phyloP scores from a whole-genome alignment of 495 filamentous ascomycete species.

The Xylaria palmicola region DNA sequence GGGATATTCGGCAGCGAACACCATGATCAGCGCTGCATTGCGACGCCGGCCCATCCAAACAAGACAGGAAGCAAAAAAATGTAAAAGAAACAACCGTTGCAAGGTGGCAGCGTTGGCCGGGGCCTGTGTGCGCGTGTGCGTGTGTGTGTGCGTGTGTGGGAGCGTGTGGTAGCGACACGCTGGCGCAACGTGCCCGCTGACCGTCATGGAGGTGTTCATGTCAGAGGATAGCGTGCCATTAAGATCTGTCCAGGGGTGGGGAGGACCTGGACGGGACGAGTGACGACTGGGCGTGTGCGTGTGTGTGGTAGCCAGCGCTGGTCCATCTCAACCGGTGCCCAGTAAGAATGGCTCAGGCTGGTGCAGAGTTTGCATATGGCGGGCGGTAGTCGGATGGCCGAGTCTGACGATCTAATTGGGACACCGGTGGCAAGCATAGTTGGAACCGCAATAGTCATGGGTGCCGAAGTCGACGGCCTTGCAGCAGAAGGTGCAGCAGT shows the following conservation, averaged over 20 bases:
- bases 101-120: background rate
- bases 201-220: slow-evolving; percentile 3
- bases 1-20: slow-evolving; percentile 1
- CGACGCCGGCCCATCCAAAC: slow-evolving; percentile 1
- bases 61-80: background rate
- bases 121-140: background rate
- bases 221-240: background rate
- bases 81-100: background rate
- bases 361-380: slow-evolving; percentile 10
- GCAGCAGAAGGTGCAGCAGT: slow-evolving; percentile 55
- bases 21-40: slow-evolving; percentile 1
- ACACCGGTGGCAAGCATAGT: slow-evolving; percentile 45
- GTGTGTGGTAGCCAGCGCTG: slow-evolving; percentile 3
- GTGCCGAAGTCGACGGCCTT: slow-evolving; percentile 53
- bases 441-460: slow-evolving; percentile 49
- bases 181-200: slow-evolving; percentile 6
- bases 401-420: slow-evolving; percentile 35
- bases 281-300: no score
- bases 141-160: background rate
- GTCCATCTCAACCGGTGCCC: slow-evolving; percentile 20
- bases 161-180: background rate
- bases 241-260: background rate
- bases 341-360: slow-evolving; percentile 15
- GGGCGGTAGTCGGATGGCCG: slow-evolving; percentile 15
- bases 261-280: slow-evolving; percentile 4